Base-by-base conservation (phyloP, 768 basidiomycete genomes). In the Boletus coccyginus region DNA sequence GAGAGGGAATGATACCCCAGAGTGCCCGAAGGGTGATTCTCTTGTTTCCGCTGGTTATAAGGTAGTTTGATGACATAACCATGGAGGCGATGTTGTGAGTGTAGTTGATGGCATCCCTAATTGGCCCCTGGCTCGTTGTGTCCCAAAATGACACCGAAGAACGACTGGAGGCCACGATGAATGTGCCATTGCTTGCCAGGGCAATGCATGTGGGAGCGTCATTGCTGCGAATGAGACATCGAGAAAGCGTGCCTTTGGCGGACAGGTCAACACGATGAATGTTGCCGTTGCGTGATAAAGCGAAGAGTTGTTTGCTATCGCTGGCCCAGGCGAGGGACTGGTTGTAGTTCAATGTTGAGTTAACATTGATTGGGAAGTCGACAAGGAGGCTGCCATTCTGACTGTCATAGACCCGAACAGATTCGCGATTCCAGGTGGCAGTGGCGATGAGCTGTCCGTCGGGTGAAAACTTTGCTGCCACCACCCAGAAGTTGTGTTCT, bases 131-230 rank as follows among this genome's bases (percentile, higher is more conserved):
- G 1, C 53, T 60, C 0, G 5, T 39, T 2, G 24, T n/a, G 41
- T 56, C 33, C 58, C 58, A 60, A 21, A 61, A 52, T 3, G 60
- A 61, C 16, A 61, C 40, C 11, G 47, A 56, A 0, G 52, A 40
- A 1, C 11, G 3, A 0, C n/a, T 29, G 6, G 41, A 33, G 21
- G 31, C 47, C 14, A 47, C 57, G n/a, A 60, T 36, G 43, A 48
- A 52, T 3, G 13, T 21, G 21, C 44, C 52, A 7, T 46, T 27
- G 21, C 17, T 40, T 6, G 47, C 43, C 7, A 60, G 16, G 24
- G 47, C 5, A 5, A 60, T 46, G 31, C 33, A 52, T 12, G 0
- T 29, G 7, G 46, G 47, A 12, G 27, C 1, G 1, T 27, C 14
- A 7, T 5, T 17, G 3, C 33, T 41, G 19, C 41, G 42, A 8